Evolutionary conservation across 73 alveolate genomes (phyloP), one percentile per base, ranked within the genome.

Genomic region (Urostyla sp.): DNA sequence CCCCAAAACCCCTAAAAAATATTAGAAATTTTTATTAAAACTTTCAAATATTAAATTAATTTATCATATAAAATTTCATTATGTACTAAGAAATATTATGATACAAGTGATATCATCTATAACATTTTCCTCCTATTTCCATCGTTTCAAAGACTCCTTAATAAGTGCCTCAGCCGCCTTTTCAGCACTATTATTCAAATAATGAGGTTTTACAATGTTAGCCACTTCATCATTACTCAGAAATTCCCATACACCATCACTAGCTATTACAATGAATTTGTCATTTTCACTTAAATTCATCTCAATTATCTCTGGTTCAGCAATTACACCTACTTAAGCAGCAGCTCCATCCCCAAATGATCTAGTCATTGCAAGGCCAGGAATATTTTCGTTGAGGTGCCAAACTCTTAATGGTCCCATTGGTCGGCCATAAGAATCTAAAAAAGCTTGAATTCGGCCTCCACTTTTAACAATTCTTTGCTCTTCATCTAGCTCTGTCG

Each of bases 71-170:
- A n/a, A n/a, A n/a, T n/a, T 40, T 63, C 79, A 63, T 43, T 63
- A 24, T 5, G 44, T 63, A 40, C 79, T 63, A 13, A 63, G 72
- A 81, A 94, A 94, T 36, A 85, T 89, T 0, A 88, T 81, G 8
- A 96, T 80, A 24, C 95, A 86, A 30, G 99, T 96, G 26, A 96
- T 96, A 69, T 96, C 99, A 75, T 96, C 99, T 26, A 95, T 90
- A 23, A 91, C 96, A 49, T 91, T 91, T 44, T 95, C 99, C 74
- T 95, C 96, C 43, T 80, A 57, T 45, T 90, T 69, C 99, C 99
- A 96, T 28, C 85, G 69, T 49, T 90, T 91, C 26, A 77, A 77
- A 8, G 98, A 91, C 54, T 56, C 88, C 50, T 80, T 79, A 43
- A 92, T 94, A 18, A 96, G 61, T 30, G 81, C 91, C 15, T 91